Evolutionary conservation across 495 filamentous ascomycete genomes (phyloP).

Genomic region (Polyplosphaeria fusca): DNA sequence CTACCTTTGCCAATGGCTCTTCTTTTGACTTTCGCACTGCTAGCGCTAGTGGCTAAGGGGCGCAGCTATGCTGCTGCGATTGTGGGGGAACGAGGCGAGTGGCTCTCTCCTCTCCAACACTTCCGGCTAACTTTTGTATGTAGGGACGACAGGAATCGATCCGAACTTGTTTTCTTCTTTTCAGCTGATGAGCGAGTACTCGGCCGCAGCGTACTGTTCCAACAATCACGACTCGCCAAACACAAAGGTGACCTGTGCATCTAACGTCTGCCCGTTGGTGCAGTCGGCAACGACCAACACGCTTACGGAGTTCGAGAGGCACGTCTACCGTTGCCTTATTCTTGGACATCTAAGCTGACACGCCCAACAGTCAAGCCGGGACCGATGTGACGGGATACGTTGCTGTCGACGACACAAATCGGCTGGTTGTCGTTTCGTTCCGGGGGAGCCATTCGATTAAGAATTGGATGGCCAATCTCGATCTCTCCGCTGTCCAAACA

Average conservation of each 20-base stretch:
- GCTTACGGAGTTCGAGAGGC: conserved; percentile 60
- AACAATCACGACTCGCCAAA: conserved; percentile 48
- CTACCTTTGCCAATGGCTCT: no score
- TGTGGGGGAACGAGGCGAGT: neutral
- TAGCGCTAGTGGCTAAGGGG: neutral
- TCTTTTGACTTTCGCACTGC: neutral
- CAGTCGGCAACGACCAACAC: conserved; percentile 54
- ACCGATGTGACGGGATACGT: conserved; percentile 69
- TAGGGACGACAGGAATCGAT: conserved; percentile 5
- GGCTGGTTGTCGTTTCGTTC: conserved; percentile 64
- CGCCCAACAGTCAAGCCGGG: conserved; percentile 43
- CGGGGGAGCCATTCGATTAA: conserved; percentile 59
- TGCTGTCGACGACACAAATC: conserved; percentile 60
- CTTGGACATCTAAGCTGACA: neutral
- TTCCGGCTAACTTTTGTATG: no score
- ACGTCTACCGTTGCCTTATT: neutral
- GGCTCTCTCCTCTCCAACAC: no score
- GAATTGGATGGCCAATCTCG: conserved; percentile 66
- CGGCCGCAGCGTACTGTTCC: conserved; percentile 68
- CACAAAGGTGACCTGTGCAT: conserved; percentile 53
- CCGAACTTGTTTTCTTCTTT: conserved; percentile 19
- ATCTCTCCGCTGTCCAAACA: conserved; percentile 42
- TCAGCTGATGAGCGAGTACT: conserved; percentile 46
- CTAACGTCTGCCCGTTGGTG: conserved; percentile 57
- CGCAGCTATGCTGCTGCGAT: conserved; percentile 15